phyloP scores from a whole-genome alignment of 2,329 filamentous ascomycete species.

The Ophiocordyceps robertsii region DNA sequence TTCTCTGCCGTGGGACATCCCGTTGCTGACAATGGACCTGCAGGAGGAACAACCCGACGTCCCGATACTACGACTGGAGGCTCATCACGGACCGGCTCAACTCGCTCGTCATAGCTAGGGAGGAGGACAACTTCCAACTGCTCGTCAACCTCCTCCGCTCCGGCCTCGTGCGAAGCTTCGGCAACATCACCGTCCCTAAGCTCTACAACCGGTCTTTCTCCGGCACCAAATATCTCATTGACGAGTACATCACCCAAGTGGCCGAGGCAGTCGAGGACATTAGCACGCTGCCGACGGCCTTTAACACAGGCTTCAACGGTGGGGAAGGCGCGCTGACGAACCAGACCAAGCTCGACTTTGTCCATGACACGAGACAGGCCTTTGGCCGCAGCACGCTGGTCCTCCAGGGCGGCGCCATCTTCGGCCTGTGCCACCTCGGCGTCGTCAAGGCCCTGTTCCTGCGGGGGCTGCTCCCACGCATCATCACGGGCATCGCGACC shows the following conservation, averaged over 20 bases:
- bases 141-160: conserved; percentile 72
- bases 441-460: conserved; percentile 80
- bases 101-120: conserved; percentile 54
- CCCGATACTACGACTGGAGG: conserved; percentile 72
- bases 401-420: conserved; percentile 80
- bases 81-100: conserved; percentile 68
- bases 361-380: conserved; percentile 77
- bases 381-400: conserved; percentile 80
- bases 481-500: conserved; percentile 83
- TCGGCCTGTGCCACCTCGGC: conserved; percentile 79
- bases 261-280: conserved; percentile 72
- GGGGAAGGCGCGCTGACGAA: conserved; percentile 38
- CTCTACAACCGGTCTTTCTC: conserved; percentile 78
- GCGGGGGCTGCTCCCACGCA: conserved; percentile 68
- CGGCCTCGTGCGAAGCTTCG: conserved; percentile 71
- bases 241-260: conserved; percentile 79
- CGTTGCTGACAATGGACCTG: conserved; percentile 1
- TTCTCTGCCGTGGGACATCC: neutral
- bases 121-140: conserved; percentile 57
- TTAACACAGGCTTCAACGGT: conserved; percentile 18
- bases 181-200: conserved; percentile 71
- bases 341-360: conserved; percentile 70
- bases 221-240: conserved; percentile 80
- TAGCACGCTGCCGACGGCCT: conserved; percentile 47
- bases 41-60: conserved; percentile 72